phyloP scores from a whole-genome alignment of 2,329 filamentous ascomycete species.

The Diaporthe amygdali region DNA sequence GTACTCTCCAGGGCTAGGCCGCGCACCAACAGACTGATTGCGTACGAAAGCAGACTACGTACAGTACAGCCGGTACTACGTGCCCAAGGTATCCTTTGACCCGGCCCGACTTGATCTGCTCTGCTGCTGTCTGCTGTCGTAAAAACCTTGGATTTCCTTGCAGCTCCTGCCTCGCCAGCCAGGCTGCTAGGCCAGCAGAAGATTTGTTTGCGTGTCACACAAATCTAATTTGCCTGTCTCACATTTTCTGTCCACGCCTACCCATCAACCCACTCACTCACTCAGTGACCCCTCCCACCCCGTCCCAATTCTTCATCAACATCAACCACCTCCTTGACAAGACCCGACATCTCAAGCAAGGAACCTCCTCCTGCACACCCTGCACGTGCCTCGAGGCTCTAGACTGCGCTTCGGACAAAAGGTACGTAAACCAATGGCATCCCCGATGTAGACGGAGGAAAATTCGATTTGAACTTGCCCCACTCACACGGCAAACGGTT shows the following conservation, averaged over 20 bases:
- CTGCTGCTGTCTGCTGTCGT: neutral
- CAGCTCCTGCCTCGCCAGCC: neutral
- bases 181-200: neutral
- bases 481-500: conserved; percentile 19
- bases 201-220: conserved; percentile 17
- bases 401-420: neutral
- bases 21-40: too few species aligned
- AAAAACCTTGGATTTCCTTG: neutral
- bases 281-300: neutral
- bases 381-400: conserved; percentile 1
- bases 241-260: neutral
- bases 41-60: too few species aligned
- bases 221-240: conserved; percentile 17
- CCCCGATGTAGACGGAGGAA: conserved; percentile 9
- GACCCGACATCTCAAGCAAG: neutral
- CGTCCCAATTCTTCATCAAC: neutral
- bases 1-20: neutral
- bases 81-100: neutral
- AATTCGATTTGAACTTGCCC: conserved; percentile 21
- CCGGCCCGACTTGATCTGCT: neutral
- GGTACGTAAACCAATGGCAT: neutral
- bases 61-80: neutral
- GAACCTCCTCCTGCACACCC: neutral
- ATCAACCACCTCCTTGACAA: neutral
- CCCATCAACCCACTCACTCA: neutral